A percentile compares a stretch with the other conserved stretches of the same genome.
These are phyloP conservation scores for Heterobasidion parviporum DNA, from an alignment of 1,284 basidiomycete species.

Conservation along the genomic window DNA sequence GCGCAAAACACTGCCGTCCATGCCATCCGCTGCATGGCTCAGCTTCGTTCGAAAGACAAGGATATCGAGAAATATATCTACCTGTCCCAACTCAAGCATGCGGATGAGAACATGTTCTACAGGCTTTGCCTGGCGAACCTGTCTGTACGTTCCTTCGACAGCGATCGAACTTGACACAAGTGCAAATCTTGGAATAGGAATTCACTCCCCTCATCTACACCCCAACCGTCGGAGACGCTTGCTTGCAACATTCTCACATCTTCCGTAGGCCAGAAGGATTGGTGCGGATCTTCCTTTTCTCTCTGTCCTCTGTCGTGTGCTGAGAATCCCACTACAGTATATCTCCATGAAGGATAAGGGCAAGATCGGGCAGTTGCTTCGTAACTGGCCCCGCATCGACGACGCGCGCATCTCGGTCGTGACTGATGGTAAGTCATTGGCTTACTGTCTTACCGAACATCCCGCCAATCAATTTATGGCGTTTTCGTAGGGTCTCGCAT, in stretches of 20 bases:
- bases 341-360: slow-evolving; percentile 86
- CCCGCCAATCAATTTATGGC: neutral
- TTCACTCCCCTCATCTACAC: slow-evolving; percentile 88
- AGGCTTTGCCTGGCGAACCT: slow-evolving; percentile 59
- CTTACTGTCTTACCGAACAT: neutral
- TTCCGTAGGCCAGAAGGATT: slow-evolving; percentile 77
- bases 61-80: slow-evolving; percentile 79
- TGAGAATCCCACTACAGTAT: slow-evolving; percentile 38
- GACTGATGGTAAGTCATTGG: slow-evolving; percentile 61
- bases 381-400: slow-evolving; percentile 68
- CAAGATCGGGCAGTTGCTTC: slow-evolving; percentile 59
- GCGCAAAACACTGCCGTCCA: slow-evolving; percentile 49
- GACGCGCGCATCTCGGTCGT: slow-evolving; percentile 81
- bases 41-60: slow-evolving; percentile 69
- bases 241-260: slow-evolving; percentile 77
- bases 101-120: slow-evolving; percentile 72
- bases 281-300: slow-evolving; percentile 23
- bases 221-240: slow-evolving; percentile 88
- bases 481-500: slow-evolving; percentile 66
- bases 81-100: slow-evolving; percentile 64
- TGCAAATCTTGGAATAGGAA: slow-evolving; percentile 29
- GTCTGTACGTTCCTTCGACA: slow-evolving; percentile 27
- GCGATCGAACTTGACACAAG: neutral
- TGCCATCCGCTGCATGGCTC: slow-evolving; percentile 50
- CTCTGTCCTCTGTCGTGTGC: neutral